Conservation (phyloP, 768 basidiomycete species). For the Tulasnella sp. region DNA sequence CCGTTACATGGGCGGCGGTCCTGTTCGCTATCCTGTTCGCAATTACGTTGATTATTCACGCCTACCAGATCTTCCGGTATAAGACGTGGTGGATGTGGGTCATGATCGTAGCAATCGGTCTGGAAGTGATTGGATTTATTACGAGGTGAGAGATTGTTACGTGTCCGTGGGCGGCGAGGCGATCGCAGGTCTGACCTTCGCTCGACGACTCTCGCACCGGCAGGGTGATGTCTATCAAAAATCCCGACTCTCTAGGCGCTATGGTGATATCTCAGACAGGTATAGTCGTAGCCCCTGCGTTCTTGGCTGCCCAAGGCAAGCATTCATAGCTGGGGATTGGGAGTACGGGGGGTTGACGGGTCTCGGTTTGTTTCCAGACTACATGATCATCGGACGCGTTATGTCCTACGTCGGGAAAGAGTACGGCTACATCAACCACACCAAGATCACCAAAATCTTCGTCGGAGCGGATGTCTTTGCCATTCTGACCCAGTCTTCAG, state of each 20-base stretch:
- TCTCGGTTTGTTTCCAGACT: slow-evolving; percentile 18
- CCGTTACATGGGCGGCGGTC: slow-evolving; percentile 8
- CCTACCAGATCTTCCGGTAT: slow-evolving; percentile 16
- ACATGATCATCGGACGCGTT: slow-evolving; percentile 36
- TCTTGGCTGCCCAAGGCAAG: slow-evolving; percentile 33
- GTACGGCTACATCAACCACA: slow-evolving; percentile 28
- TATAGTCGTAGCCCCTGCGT: slow-evolving; percentile 35
- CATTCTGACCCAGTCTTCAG: slow-evolving; percentile 33
- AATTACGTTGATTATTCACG: not conserved
- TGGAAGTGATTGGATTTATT: slow-evolving; percentile 27
- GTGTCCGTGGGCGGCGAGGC: not conserved
- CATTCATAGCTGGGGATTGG: not conserved
- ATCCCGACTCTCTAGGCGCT: not conserved
- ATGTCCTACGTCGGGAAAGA: slow-evolving; percentile 36
- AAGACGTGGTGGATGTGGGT: slow-evolving; percentile 24
- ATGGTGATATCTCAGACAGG: slow-evolving; percentile 14
- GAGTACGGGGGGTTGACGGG: not conserved
- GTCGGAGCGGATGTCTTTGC: slow-evolving; percentile 35
- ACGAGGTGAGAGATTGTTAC: slow-evolving; percentile 4
- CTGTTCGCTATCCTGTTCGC: slow-evolving; percentile 24
- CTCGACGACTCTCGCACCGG: not conserved
- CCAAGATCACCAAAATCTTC: slow-evolving; percentile 35
- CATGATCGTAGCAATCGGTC: slow-evolving; percentile 10
- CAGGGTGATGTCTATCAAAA: slow-evolving; percentile 11
- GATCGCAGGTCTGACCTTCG: not conserved